phyloP scores from a whole-genome alignment of 805 yeast genomes.

The Saccharomycodes ludwigii region DNA sequence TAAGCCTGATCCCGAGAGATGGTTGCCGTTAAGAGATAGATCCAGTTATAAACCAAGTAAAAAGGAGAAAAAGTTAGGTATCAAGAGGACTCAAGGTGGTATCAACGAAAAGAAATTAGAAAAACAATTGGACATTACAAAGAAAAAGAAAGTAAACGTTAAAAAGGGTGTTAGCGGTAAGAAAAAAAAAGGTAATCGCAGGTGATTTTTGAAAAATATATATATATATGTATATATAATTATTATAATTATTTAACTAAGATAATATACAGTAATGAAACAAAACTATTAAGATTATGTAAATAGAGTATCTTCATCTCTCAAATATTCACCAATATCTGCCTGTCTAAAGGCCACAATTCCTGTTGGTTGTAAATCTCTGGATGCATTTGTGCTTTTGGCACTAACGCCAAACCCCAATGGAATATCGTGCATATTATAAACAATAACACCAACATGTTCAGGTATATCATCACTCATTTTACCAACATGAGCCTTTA shows the following conservation, averaged over 20 bases:
- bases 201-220: neutral
- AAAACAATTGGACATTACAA: slow-evolving; percentile 21
- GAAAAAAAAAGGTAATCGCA: neutral
- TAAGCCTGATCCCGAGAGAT: slow-evolving; percentile 60
- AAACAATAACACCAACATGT: slow-evolving; percentile 90
- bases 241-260: neutral
- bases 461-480: slow-evolving; percentile 97
- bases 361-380: slow-evolving; percentile 82
- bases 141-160: slow-evolving; percentile 9
- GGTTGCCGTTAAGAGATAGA: slow-evolving; percentile 85
- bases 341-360: slow-evolving; percentile 95
- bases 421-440: slow-evolving; percentile 85
- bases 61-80: slow-evolving; percentile 30
- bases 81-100: slow-evolving; percentile 52
- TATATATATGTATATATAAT: slow-evolving; percentile 1
- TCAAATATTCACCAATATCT: slow-evolving; percentile 93
- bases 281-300: slow-evolving; percentile 31
- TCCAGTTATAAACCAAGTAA: slow-evolving; percentile 49
- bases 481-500: slow-evolving; percentile 93
- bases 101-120: slow-evolving; percentile 30
- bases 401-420: slow-evolving; percentile 94
- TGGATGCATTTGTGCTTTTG: slow-evolving; percentile 78
- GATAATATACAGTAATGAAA: neutral
- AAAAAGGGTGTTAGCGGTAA: slow-evolving; percentile 3
- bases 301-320: slow-evolving; percentile 94